These are phyloP conservation scores for Myriosclerotinia duriaeana DNA, from an alignment of 2,329 filamentous ascomycete species.

Conservation along the genomic window DNA sequence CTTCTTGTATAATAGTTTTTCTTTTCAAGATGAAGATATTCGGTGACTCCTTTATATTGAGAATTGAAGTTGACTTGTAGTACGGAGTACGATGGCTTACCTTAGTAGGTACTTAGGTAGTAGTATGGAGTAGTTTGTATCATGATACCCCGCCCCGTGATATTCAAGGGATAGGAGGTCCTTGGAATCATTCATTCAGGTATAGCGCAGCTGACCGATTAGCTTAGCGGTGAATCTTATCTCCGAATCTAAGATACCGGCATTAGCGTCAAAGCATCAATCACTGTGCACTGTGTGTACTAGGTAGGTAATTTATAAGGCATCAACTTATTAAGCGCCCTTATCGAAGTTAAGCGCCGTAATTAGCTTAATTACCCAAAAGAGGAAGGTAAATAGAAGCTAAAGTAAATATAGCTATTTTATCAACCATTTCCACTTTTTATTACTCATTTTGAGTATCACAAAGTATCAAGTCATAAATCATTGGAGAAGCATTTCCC, in stretches of 20 bases:
- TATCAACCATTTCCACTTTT: background rate
- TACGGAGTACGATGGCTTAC: slow-evolving; percentile 2
- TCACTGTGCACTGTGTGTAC: too few relatives aligned
- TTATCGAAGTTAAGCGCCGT: background rate
- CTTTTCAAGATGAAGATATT: slow-evolving; percentile 1
- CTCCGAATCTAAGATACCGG: slow-evolving; percentile 9
- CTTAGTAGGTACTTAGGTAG: too few relatives aligned
- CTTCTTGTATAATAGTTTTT: background rate
- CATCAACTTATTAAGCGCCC: slow-evolving; percentile 4
- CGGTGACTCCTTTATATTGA: background rate
- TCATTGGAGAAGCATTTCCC: slow-evolving; percentile 9
- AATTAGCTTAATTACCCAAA: background rate
- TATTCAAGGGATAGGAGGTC: background rate
- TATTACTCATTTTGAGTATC: background rate
- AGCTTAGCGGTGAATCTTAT: slow-evolving; percentile 17
- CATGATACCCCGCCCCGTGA: slow-evolving; percentile 22
- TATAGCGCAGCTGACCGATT: background rate
- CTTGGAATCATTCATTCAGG: slow-evolving; percentile 10
- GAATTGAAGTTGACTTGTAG: slow-evolving; percentile 9
- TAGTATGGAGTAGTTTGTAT: background rate
- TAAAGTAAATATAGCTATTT: background rate
- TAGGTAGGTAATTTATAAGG: background rate
- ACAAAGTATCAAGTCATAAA: background rate
- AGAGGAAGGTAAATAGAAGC: background rate
- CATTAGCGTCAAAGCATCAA: slow-evolving; percentile 5